These are phyloP conservation scores for Adansonia madagascariensis DNA, from an alignment of 441 rosid genomes.

Conservation along the genomic window DNA sequence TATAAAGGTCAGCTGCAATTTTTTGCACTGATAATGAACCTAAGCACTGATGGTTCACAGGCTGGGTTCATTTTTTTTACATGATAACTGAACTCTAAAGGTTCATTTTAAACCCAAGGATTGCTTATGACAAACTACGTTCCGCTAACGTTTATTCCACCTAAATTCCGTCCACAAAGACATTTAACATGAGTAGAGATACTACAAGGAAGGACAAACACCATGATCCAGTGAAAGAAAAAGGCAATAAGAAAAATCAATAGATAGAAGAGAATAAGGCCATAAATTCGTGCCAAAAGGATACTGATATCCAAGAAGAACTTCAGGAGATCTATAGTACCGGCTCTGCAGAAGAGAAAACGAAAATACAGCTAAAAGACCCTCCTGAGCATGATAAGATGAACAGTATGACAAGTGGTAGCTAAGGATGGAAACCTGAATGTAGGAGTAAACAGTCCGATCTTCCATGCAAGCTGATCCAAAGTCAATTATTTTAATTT, in stretches of 20 bases:
- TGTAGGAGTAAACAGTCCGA: constrained; percentile 96
- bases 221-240: neutral
- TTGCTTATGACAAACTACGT: neutral
- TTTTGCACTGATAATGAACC: neutral
- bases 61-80: neutral
- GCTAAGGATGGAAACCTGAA: constrained; percentile 67
- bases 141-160: constrained; percentile 3
- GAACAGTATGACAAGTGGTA: constrained; percentile 20
- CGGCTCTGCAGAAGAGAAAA: constrained; percentile 81
- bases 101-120: constrained; percentile 1
- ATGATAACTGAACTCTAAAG: neutral
- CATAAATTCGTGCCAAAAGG: constrained; percentile 45
- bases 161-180: neutral
- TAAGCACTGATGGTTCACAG: neutral
- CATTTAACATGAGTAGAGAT: constrained; percentile 14
- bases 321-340: constrained; percentile 99
- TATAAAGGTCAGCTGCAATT: constrained; percentile 6
- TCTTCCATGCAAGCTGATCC: constrained; percentile 99
- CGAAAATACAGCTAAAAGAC: constrained; percentile 24
- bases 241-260: neutral
- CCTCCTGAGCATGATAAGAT: constrained; percentile 25
- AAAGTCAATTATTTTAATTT: constrained; percentile 95
- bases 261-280: constrained; percentile 22
- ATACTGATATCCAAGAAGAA: constrained; percentile 98
- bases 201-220: constrained; percentile 5